Base-by-base conservation (phyloP, 495 filamentous ascomycete genomes). In the Aspergillus coremiiformis region DNA sequence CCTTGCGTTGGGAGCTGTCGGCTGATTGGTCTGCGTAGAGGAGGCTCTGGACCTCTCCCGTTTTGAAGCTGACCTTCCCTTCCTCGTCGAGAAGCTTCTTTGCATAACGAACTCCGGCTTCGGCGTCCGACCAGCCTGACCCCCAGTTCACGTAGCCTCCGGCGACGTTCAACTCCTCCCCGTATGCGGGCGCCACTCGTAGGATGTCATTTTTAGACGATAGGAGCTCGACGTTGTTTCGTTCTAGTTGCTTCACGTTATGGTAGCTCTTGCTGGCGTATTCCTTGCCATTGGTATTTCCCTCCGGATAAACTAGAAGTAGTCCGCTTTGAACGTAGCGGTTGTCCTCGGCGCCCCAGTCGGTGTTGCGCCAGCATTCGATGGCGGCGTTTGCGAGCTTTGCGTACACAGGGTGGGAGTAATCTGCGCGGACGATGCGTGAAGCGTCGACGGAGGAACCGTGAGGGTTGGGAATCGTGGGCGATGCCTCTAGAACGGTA, bases 41-140 rank as follows among this genome's bases (percentile, higher is more conserved):
- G 5, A 94, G 71, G 1, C 73, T 65, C 51, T 68, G 63, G 4
- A 85, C 89, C 24, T 83, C 79, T 4, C 75, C 88, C 14, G 72
- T 78, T 32, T 78, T 59, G 61, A 92, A 89, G 7, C 48, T 60
- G 4, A 95, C 82, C 23, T 84, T 77, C 4, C 73, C 76, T 15
- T 76, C 81, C 19, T 66, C 60, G 44, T 81, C 78, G 21, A 88
- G 67, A 60, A 77, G 81, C 19, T 66, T 56, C 81, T 93, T 89
- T 12, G 76, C 77, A 66, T 76, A 87, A 12, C 63, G 63, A 76
- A 96, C 90, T 9, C 78, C 78, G 0, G 74, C 81, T 39, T 84
- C 86, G 0, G 91, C 90, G 60, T 98, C 80, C 5, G 81, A 87
- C 92, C 91, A 96, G 1, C 93, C 93, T 46, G 80, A 84, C 0